These are phyloP conservation scores for Aspergillus ustus DNA, from an alignment of 2,329 filamentous ascomycete species.

Conservation along the genomic window DNA sequence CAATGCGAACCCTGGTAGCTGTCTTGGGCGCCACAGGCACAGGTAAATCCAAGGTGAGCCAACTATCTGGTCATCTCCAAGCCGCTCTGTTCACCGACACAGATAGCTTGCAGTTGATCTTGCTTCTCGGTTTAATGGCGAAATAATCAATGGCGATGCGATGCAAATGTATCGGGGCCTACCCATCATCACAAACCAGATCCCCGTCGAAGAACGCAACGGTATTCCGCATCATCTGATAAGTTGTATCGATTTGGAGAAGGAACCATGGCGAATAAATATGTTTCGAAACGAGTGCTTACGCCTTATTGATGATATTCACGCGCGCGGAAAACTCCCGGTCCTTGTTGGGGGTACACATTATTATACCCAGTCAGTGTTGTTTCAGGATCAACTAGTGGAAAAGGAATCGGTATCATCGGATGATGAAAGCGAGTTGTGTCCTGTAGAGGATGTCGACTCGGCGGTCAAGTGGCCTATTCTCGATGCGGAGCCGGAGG, in stretches of 20 bases:
- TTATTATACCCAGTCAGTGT: constrained; percentile 88
- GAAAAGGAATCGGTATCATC: constrained; percentile 34
- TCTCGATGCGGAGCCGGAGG: constrained; percentile 70
- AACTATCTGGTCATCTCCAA: neutral
- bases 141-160: constrained; percentile 95
- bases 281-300: constrained; percentile 74
- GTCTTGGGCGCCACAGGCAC: constrained; percentile 91
- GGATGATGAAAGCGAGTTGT: constrained; percentile 30
- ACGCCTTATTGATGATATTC: constrained; percentile 75
- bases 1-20: constrained; percentile 69
- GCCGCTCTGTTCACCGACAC: constrained; percentile 31
- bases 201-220: constrained; percentile 72
- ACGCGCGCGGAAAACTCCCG: constrained; percentile 75
- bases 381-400: constrained; percentile 76
- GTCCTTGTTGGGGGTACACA: constrained; percentile 94
- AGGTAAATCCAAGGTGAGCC: constrained; percentile 82
- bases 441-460: constrained; percentile 20
- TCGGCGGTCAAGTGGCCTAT: constrained; percentile 65
- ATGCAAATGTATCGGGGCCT: constrained; percentile 96
- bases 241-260: constrained; percentile 73
- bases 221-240: constrained; percentile 88
- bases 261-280: constrained; percentile 82
- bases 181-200: constrained; percentile 95
- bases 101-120: constrained; percentile 84
- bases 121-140: constrained; percentile 80